Evolutionary conservation across 2,329 filamentous ascomycete species (phyloP).

Genomic region (Tolypocladium tropicale): DNA sequence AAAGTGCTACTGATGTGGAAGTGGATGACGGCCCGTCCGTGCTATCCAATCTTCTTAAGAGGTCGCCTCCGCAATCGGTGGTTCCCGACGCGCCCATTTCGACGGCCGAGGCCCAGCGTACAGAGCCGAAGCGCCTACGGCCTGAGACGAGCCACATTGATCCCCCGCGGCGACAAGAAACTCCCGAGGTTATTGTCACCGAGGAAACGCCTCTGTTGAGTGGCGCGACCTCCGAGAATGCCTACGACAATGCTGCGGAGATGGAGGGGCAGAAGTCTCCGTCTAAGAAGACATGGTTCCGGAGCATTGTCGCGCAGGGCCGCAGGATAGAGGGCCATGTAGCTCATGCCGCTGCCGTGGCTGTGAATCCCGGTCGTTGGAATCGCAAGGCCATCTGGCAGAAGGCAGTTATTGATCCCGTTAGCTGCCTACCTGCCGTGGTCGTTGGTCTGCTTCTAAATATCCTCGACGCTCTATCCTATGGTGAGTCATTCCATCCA

Average conservation of each 20-base stretch:
- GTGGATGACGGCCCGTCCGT: constrained; percentile 26
- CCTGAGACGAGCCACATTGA: constrained; percentile 1
- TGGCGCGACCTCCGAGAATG: constrained; percentile 17
- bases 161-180: constrained; percentile 4
- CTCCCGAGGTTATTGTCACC: constrained; percentile 11
- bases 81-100: constrained; percentile 4
- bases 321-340: constrained; percentile 22
- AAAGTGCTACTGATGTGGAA: constrained; percentile 6
- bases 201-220: constrained; percentile 40
- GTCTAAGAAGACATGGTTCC: constrained; percentile 22
- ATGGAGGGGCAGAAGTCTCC: constrained; percentile 40
- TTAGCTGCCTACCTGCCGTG: constrained; percentile 71
- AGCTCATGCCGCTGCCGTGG: constrained; percentile 17
- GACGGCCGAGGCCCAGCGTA: neutral
- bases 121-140: constrained; percentile 1
- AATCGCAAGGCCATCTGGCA: constrained; percentile 55
- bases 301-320: constrained; percentile 17
- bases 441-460: constrained; percentile 84
- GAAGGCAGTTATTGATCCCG: constrained; percentile 54
- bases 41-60: constrained; percentile 38
- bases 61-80: constrained; percentile 32
- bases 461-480: constrained; percentile 87
- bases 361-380: constrained; percentile 61
- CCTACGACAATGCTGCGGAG: constrained; percentile 24
- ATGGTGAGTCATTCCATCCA: constrained; percentile 44